Evolutionary conservation across 2,329 filamentous ascomycete genomes (phyloP).

Genomic region (Colletotrichum orchidophilum): DNA sequence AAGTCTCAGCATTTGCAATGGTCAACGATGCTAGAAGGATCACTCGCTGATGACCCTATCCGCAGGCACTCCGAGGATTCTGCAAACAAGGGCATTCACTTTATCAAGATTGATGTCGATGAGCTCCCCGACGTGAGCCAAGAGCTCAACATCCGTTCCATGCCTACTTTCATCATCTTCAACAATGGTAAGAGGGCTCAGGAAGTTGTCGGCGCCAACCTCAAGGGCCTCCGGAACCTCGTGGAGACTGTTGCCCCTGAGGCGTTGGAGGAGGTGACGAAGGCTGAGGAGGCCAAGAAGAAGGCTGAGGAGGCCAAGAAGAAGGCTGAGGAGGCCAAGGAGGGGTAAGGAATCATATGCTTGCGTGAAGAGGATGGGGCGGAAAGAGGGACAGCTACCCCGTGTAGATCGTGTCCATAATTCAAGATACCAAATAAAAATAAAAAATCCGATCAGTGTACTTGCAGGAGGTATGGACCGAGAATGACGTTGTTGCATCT

Average conservation of each 20-base stretch:
- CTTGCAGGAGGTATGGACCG: background rate
- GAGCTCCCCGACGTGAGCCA: constrained; percentile 77
- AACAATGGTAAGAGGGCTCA: constrained; percentile 77
- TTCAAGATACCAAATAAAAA: background rate
- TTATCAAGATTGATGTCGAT: constrained; percentile 94
- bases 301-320: background rate
- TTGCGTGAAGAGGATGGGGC: no score
- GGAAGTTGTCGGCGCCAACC: constrained; percentile 84
- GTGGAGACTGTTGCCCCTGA: constrained; percentile 40
- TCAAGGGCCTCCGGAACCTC: constrained; percentile 67
- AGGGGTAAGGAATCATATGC: no score
- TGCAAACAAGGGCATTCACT: constrained; percentile 69
- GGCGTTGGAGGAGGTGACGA: background rate
- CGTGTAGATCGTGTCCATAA: no score
- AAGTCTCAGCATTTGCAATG: constrained; percentile 42
- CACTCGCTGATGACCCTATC: background rate
- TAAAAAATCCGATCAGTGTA: background rate
- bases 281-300: background rate
- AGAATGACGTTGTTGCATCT: background rate
- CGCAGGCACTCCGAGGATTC: constrained; percentile 45
- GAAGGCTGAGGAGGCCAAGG: no score
- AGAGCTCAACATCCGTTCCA: constrained; percentile 84
- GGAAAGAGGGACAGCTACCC: no score
- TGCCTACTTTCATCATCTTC: constrained; percentile 92
- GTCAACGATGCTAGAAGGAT: no score